Conservation (phyloP, 176 grass and related monocot species). For the Oryza glumipatula region DNA sequence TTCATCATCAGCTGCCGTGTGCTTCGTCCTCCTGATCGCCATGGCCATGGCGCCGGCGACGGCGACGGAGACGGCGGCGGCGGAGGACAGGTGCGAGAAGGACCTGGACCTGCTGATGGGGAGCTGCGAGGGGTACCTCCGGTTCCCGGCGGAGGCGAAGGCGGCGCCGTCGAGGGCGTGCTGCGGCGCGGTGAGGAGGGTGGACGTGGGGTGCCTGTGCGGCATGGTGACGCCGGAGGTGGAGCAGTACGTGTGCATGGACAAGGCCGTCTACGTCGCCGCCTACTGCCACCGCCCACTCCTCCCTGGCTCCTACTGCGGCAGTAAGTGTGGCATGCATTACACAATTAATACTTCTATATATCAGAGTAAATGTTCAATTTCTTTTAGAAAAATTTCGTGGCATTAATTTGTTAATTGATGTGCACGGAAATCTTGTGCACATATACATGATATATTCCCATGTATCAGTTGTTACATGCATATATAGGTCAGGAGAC, state of each 20-base stretch:
- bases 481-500: too few species aligned
- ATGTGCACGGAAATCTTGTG: too few species aligned
- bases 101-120: not conserved
- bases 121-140: not conserved
- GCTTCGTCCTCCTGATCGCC: too few species aligned
- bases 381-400: too few species aligned
- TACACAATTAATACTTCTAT: too few species aligned
- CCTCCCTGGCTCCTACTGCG: constrained; percentile 32
- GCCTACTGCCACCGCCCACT: constrained; percentile 9
- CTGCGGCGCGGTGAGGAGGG: constrained; percentile 8
- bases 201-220: constrained; percentile 36
- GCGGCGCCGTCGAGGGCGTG: constrained; percentile 14
- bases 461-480: too few species aligned
- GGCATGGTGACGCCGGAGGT: constrained; percentile 5
- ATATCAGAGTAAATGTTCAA: too few species aligned
- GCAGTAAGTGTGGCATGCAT: constrained; percentile 21
- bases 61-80: too few species aligned
- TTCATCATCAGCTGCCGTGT: too few species aligned
- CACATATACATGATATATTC: too few species aligned
- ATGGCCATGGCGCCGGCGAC: too few species aligned
- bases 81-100: not conserved
- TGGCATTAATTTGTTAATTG: too few species aligned
- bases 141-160: not conserved
- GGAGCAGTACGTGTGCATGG: constrained; percentile 28
- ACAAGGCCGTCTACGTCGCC: constrained; percentile 42